phyloP scores from a whole-genome alignment of 495 filamentous ascomycete species.

The Jackrogersella multiformis region DNA sequence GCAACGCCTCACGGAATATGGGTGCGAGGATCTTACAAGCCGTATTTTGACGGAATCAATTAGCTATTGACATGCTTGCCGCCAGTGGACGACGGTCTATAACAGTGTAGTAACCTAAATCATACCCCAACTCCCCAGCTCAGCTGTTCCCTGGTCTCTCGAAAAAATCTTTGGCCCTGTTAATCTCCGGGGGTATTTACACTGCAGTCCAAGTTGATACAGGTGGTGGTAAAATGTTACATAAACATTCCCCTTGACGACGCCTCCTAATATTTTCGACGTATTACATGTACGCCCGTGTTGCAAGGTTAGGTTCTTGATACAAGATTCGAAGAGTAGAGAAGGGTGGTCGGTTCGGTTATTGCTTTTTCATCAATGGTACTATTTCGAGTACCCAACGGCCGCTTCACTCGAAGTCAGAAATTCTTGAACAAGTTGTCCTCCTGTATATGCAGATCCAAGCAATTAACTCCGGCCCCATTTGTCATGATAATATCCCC shows the following conservation, averaged over 20 bases:
- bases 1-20: too few species aligned
- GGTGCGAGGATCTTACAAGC: too few species aligned
- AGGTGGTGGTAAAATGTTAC: constrained; percentile 17
- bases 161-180: constrained; percentile 23
- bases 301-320: constrained; percentile 30
- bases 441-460: constrained; percentile 41
- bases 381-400: constrained; percentile 15
- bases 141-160: constrained; percentile 43
- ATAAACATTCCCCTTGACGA: constrained; percentile 32
- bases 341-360: constrained; percentile 16
- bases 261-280: constrained; percentile 40
- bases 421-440: constrained; percentile 29
- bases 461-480: constrained; percentile 42
- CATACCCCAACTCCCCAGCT: constrained; percentile 41
- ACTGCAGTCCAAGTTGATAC: constrained; percentile 38
- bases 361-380: constrained; percentile 7
- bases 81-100: constrained; percentile 18
- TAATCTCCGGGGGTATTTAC: constrained; percentile 34
- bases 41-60: constrained; percentile 27
- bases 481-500: constrained; percentile 40
- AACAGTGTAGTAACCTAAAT: constrained; percentile 24
- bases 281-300: constrained; percentile 27
- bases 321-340: constrained; percentile 31
- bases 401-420: constrained; percentile 20
- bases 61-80: constrained; percentile 37